Base-by-base conservation (phyloP, 2,329 filamentous ascomycete species). In the Neofusicoccum ribis region DNA sequence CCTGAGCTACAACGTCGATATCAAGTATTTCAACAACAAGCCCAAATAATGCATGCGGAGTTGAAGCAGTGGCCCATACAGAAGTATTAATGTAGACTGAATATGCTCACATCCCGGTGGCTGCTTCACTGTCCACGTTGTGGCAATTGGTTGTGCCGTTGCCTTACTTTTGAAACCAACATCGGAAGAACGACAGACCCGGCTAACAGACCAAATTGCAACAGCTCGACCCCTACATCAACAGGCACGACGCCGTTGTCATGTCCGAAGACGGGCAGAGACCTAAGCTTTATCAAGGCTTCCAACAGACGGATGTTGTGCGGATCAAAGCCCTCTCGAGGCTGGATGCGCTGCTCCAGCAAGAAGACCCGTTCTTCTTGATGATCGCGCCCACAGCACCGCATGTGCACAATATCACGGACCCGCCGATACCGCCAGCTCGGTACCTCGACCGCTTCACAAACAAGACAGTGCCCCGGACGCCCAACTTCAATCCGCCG, bases 191-290 rank as follows among this genome's bases (percentile, higher is more conserved):
- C 27, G 27, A 5, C 27, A 31, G 6, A 31, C 5, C 27, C 27
- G 6, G 27, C 27, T 31, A 7, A 31, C 27, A 31, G 27, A 31
- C 6, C 27, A 31, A 31, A 31, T 7, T 31, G 27, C 5, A 7
- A 14, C 14, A 60, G 56, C 60, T 72, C 14, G 72, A 74, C 23
- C 73, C 73, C 3, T 75, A 74, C 58, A 74, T 68, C 5, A 67
- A 72, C 36, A 65, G 68, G n/a, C 71, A 71, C 63, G 73, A 74
- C 44, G 65, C 62, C 5, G 68, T 69, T 2, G 72, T 75, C 23
- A 67, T 72, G 37, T 74, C 71, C 1, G 59, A 66, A 39, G 73
- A 74, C 47, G 68, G 66, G 39, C 64, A 69, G 36, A 59, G 46
- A 2, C 72, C 70, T 3, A 39, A 65, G 1, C 69, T 66, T 34